Evolutionary conservation across 2,329 filamentous ascomycete genomes (phyloP), one percentile per base, ranked within the genome.

Genomic region (Ophiostoma novo-ulmi): DNA sequence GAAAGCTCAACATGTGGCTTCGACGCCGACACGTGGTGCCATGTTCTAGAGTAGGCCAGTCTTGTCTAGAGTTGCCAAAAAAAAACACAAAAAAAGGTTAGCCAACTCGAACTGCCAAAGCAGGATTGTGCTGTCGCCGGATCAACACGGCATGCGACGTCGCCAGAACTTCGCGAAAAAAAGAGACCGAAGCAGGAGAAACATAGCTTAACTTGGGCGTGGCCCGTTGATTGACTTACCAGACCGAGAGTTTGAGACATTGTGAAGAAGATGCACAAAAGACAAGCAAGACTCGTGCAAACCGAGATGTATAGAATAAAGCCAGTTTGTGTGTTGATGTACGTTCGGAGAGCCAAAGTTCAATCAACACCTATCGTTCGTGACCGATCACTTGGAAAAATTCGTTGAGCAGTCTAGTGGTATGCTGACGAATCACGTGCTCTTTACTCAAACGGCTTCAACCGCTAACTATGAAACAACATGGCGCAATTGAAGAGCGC

Each of bases 1-100:
- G 77, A 80, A 76, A 90, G 86, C 20, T 81, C 84, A n/a, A 84
- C 80, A 77, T 90, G 88, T 80, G 81, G 89, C 75, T 84, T 85
- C 77, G 82, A 92, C 81, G 85, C 95, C 80, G 85, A 98, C 80
- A 88, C 79, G 74, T 91, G 89, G 82, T 99, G 95, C 95, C 96
- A 99, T 83, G 91, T 89, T 77, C 96, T 90, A 65, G 94, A 94
- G 85, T 98, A 99, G 82, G 95, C 94, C 74, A 99, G 90, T 78
- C 92, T 92, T 73, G 95, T 98, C 94, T 98, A 76, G 3, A 3
- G 11, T 58, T 55, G 20, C 7, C 38, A 13, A n/a, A 5, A n/a
- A 17, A 1, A 3, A 31, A 31, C 1, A 31, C 1, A 39, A 13
- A 20, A 5, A n/a, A 17, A 2, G 10, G 61, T 64, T 38, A 64